A percentile compares a stretch with the other conserved stretches of the same genome.
Evolutionary conservation across 805 yeast genomes (phyloP).

Genomic region (Candida mattraensis): DNA sequence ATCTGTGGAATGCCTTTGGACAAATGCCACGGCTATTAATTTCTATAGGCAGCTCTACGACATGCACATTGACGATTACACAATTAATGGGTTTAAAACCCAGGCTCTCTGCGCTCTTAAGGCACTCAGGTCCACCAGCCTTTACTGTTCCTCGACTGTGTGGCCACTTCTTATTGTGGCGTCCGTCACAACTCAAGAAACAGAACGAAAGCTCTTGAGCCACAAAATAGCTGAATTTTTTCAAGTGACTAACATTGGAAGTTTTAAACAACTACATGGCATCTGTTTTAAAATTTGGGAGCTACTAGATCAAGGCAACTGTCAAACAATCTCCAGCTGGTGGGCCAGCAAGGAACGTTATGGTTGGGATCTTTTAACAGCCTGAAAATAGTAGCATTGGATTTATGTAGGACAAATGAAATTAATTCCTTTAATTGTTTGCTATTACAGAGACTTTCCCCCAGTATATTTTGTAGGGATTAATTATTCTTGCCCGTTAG

Average conservation of each 20-base stretch:
- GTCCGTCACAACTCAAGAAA: conserved; percentile 4
- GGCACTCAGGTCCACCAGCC: conserved; percentile 3
- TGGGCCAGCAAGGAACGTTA: conserved; percentile 2
- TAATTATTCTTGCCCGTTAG: too few species aligned
- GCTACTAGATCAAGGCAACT: conserved; percentile 6
- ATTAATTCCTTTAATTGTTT: too few species aligned
- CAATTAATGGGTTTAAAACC: conserved; percentile 2
- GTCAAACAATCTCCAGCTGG: conserved; percentile 4
- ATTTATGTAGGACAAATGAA: too few species aligned
- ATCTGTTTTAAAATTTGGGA: conserved; percentile 9
- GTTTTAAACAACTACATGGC: conserved; percentile 7
- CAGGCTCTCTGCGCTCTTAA: conserved; percentile 4
- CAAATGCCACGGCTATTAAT: conserved; percentile 11
- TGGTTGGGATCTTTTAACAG: conserved; percentile 10
- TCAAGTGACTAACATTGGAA: conserved; percentile 8
- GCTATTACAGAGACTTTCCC: too few species aligned
- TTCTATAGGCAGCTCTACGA: conserved; percentile 11
- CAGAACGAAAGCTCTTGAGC: conserved; percentile 2
- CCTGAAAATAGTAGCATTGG: too few species aligned
- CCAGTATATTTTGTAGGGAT: too few species aligned
- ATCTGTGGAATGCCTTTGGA: conserved; percentile 12
- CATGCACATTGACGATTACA: conserved; percentile 3
- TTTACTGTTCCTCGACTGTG: conserved; percentile 9
- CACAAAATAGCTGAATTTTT: conserved; percentile 5
- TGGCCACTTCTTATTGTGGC: conserved; percentile 11